Percentiles rank a stretch among this genome's conserved stretches.
Conservation (phyloP, 768 basidiomycete genomes). For the Rhizopogon sp. region DNA sequence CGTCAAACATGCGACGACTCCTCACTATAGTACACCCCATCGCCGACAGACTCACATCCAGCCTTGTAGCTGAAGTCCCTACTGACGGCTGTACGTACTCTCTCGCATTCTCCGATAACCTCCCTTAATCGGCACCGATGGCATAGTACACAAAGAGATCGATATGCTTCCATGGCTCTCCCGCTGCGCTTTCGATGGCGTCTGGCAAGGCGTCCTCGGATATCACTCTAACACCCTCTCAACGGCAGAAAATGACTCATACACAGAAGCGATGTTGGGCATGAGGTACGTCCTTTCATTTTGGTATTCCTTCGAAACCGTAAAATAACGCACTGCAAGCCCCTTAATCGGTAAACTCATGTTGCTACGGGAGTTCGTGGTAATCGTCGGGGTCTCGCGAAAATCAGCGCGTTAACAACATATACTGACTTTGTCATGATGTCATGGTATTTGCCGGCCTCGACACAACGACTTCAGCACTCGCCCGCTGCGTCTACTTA, state of each 20-base stretch:
- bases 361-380: conserved; percentile 25
- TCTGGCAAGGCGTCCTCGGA: conserved; percentile 44
- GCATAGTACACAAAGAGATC: conserved; percentile 22
- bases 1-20: conserved; percentile 31
- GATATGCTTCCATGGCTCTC: conserved; percentile 28
- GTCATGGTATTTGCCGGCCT: conserved; percentile 40
- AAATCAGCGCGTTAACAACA: background rate
- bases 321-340: conserved; percentile 8
- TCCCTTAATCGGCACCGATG: background rate
- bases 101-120: background rate
- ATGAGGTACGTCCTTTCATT: conserved; percentile 22
- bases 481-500: conserved; percentile 31
- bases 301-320: background rate
- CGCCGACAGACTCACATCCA: conserved; percentile 20
- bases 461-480: conserved; percentile 40
- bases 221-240: conserved; percentile 29
- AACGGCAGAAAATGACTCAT: conserved; percentile 7
- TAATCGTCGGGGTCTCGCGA: conserved; percentile 21
- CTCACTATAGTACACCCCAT: conserved; percentile 26
- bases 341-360: conserved; percentile 18
- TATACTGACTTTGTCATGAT: conserved; percentile 13
- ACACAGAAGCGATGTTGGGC: conserved; percentile 16
- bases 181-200: conserved; percentile 10
- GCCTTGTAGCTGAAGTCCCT: conserved; percentile 15
- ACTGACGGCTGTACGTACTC: conserved; percentile 20